These are phyloP conservation scores for Amylostereum chailletii DNA, from an alignment of 1,284 basidiomycete species.

Conservation along the genomic window DNA sequence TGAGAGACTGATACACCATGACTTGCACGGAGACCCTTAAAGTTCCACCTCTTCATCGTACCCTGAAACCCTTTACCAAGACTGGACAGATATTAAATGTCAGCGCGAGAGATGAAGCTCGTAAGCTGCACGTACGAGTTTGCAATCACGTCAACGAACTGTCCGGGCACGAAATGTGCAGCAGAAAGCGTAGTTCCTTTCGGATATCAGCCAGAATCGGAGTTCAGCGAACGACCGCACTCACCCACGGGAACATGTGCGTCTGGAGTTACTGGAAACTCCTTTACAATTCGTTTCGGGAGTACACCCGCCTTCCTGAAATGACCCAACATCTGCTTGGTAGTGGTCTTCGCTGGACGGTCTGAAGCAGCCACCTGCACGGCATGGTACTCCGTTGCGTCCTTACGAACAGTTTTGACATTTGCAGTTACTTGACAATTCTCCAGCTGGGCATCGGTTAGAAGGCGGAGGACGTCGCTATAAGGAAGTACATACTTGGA, in stretches of 20 bases:
- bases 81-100: slow-evolving; percentile 31
- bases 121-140: slow-evolving; percentile 62
- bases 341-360: slow-evolving; percentile 56
- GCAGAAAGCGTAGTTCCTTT: slow-evolving; percentile 85
- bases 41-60: slow-evolving; percentile 95
- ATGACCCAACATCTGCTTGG: slow-evolving; percentile 77
- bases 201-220: background rate
- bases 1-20: slow-evolving; percentile 97
- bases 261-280: slow-evolving; percentile 86
- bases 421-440: slow-evolving; percentile 82
- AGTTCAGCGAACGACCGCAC: slow-evolving; percentile 17
- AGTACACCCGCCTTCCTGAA: slow-evolving; percentile 75
- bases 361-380: slow-evolving; percentile 82
- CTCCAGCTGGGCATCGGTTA: slow-evolving; percentile 48
- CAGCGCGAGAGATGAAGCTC: slow-evolving; percentile 1
- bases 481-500: slow-evolving; percentile 62
- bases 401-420: slow-evolving; percentile 50
- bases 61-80: slow-evolving; percentile 98
- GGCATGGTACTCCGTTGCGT: slow-evolving; percentile 72
- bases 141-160: slow-evolving; percentile 90
- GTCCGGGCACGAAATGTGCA: slow-evolving; percentile 95
- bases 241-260: slow-evolving; percentile 84
- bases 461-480: background rate
- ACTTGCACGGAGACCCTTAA: slow-evolving; percentile 85
- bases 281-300: slow-evolving; percentile 84